Evolutionary conservation across 306 rosid species (phyloP), one percentile per base, ranked within the genome.

Genomic region (Casuarina glauca): DNA sequence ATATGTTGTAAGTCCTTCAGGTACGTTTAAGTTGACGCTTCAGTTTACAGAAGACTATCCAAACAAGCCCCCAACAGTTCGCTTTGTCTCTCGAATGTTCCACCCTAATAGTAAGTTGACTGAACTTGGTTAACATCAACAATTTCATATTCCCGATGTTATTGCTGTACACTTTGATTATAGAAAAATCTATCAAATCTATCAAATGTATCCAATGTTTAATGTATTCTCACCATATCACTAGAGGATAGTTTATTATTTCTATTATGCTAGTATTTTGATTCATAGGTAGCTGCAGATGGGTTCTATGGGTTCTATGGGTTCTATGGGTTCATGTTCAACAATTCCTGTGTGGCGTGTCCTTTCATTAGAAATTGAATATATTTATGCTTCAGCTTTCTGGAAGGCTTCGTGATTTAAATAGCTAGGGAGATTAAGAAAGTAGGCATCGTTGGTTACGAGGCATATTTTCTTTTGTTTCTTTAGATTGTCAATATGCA

Each of bases 11-110:
- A 68, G 49, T 87, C 70, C 43, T 80, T 71, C 87, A 95, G 99
- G 99, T 78, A 95, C 97, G 90, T 95, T 95, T 76, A 93, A 95
- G 75, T 83, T 95, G 94, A 91, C 96, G 4, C 97, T 92, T 81
- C 97, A 95, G 86, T 91, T 92, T 76, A 42, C 91, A 0, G 97
- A 93, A 89, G 99, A 95, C 79, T 95, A 95, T 89, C 99, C 99
- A 42, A 95, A 95, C 73, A 95, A 95, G 82, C 97, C 97, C 15
- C 99, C 99, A 32, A 91, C 89, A 26, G 99, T 95, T 61, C 96
- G 94, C 71, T 95, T 95, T 78, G 99, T 95, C 64, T 95, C 99
- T 74, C 89, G 97, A 70, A 95, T 95, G 99, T 95, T 95, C 86
- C 99, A 95, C 84, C 99, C 97, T 60, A 95, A 95, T 71, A 95